Evolutionary conservation across 768 basidiomycete species (phyloP), one percentile per base, ranked within the genome.

Genomic region (Leucosporidium creatinivorum): DNA sequence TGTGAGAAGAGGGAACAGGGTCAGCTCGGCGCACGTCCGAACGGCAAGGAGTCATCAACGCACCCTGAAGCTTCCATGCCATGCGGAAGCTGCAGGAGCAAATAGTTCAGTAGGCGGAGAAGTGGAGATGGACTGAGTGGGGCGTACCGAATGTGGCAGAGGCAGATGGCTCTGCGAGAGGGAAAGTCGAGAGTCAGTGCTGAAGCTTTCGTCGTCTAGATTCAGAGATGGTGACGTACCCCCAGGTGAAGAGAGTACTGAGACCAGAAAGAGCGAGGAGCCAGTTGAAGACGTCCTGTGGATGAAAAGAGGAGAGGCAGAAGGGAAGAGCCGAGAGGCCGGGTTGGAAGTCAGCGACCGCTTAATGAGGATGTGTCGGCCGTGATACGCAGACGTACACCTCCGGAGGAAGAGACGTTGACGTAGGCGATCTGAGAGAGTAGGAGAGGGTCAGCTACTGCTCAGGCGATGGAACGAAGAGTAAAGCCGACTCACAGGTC

Each of bases 241-340:
- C 83, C 86, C 87, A 88, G 49, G 86, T 85, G 66, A 88, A 81
- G 58, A 88, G 79, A 3, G 85, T 84, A 2, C 84, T 85, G 54
- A 88, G 84, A 50, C 87, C 86, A 12, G 84, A 85, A 60, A 87
- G 78, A 69, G 86, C 85, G 59, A 86, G 78, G 17, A 87, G 79
- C 86, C 76, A 74, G 61, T 33, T 28, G 50, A 61, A 33, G 33
- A 33, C 33, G 33, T 33, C 51, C 31, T 23, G 47, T 13, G 52
- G 61, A 49, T 51, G 26, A 36, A 47, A 48, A 13, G 21, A 5
- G 21, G 23, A 7, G 15, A 59, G 39, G n/a, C 44, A 21, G 23
- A 23, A 12, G 8, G 36, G 13, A 13, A n/a, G n/a, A n/a, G n/a
- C n/a, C n/a, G n/a, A n/a, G n/a, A n/a, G n/a, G n/a, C n/a, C n/a